Percentiles rank a stretch among this genome's conserved stretches.
These are phyloP conservation scores for Dalbergia oliveri DNA, from an alignment of 306 rosid species.

Conservation along the genomic window DNA sequence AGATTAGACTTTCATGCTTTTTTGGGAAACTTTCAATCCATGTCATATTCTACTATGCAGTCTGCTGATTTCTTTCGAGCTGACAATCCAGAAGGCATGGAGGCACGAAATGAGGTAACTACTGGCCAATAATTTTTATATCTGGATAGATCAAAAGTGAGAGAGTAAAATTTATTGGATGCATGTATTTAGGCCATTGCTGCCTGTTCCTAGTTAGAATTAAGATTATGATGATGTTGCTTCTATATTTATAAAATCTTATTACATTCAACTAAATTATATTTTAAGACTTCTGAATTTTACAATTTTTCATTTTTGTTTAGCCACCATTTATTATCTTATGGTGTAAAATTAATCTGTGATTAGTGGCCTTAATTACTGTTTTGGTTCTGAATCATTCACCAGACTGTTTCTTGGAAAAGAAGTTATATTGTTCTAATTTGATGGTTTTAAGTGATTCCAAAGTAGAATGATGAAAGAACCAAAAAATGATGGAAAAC, in stretches of 20 bases:
- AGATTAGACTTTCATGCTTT: slow-evolving; percentile 26
- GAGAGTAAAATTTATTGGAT: slow-evolving; percentile 10
- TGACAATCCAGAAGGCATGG: slow-evolving; percentile 96
- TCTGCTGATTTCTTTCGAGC: slow-evolving; percentile 96
- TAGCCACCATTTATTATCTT: slow-evolving; percentile 20
- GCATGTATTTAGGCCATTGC: not conserved
- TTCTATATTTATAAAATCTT: slow-evolving; percentile 6
- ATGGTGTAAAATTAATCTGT: not conserved
- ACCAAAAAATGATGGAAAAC: slow-evolving; percentile 5
- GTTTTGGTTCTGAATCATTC: not conserved
- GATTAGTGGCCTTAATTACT: not conserved
- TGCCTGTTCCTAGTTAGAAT: not conserved
- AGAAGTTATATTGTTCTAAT: not conserved
- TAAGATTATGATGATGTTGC: slow-evolving; percentile 21
- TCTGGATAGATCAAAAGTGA: slow-evolving; percentile 21
- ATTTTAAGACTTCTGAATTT: not conserved
- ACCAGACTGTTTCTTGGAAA: too few species aligned
- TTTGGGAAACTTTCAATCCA: slow-evolving; percentile 20
- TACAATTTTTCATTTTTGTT: not conserved
- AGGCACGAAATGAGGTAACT: slow-evolving; percentile 95
- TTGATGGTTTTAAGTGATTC: not conserved
- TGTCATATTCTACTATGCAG: slow-evolving; percentile 61
- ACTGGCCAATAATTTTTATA: slow-evolving; percentile 33
- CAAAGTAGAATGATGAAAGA: slow-evolving; percentile 1
- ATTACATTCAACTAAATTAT: slow-evolving; percentile 6